Evolutionary conservation across 768 basidiomycete genomes (phyloP), one percentile per base, ranked within the genome.

Genomic region (Chalciporus piperatus): DNA sequence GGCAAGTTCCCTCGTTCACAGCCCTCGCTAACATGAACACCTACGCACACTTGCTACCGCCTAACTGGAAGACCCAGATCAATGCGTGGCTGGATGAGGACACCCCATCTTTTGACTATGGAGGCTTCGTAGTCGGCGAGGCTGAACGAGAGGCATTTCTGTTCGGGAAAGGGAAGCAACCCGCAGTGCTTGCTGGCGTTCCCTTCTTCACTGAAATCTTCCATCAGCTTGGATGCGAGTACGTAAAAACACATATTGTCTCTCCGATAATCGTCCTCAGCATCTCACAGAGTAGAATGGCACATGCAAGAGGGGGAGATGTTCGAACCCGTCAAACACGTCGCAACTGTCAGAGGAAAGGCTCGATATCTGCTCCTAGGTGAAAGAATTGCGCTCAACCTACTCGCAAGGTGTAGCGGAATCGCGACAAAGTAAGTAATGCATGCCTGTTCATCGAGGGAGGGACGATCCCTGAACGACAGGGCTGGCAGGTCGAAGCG

Each of bases 181-280:
- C 78, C 16, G 82, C 83, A 20, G 86, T 98, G 23, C 80, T 99
- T 8, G 97, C 97, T 11, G 97, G 97, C 46, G 89, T 86, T 9
- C 97, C 96, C 0, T 98, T 99, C 72, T 91, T 98, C 62, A 87
- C 89, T 32, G 92, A 98, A 70, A 82, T 98, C 51, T 98, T 98
- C 69, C 71, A 72, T 40, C 90, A 92, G 60, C 79, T 97, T 19
- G 92, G 80, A 28, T 99, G 96, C 85, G 71, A 83, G 95, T 96
- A 69, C 66, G 94, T 81, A 45, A 40, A n/a, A 38, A 20, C 6
- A 1, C 17, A 10, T 9, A 14, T 3, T 13, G 33, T 11, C 28
- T 32, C 23, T 33, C 28, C 27, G 32, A 38, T 30, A 22, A 35
- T 48, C 27, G 14, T n/a, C 17, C 41, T 33, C 19, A 7, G 10